These are phyloP conservation scores for Candida tetrigidarum DNA, from an alignment of 1,139 yeast genomes.

Conservation along the genomic window DNA sequence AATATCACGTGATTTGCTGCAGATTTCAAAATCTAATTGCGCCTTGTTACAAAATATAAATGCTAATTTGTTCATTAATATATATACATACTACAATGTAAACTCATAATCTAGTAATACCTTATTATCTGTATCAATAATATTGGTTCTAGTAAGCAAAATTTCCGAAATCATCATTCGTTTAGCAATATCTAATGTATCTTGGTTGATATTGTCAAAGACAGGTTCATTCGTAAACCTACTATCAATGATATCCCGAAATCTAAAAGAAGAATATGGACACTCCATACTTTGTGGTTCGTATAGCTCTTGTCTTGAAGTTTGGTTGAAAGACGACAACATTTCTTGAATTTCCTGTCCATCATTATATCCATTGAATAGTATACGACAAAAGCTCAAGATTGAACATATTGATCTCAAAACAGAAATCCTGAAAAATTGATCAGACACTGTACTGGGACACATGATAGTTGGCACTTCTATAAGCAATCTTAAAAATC, in stretches of 20 bases:
- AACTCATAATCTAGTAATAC: slow-evolving; percentile 8
- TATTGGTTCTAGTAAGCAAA: not conserved
- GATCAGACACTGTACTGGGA: not conserved
- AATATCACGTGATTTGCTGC: not conserved
- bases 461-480: not conserved
- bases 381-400: slow-evolving; percentile 18
- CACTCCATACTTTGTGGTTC: not conserved
- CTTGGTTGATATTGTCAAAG: slow-evolving; percentile 1
- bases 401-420: slow-evolving; percentile 20
- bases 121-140: not conserved
- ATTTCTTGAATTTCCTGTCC: slow-evolving; percentile 10
- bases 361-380: slow-evolving; percentile 43
- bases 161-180: slow-evolving; percentile 5
- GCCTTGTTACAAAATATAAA: no score
- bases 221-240: not conserved
- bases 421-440: slow-evolving; percentile 19
- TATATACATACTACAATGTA: not conserved
- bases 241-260: not conserved
- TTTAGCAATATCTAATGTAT: slow-evolving; percentile 3
- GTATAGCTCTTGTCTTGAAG: not conserved
- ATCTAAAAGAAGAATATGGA: slow-evolving; percentile 1
- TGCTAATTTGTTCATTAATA: no score
- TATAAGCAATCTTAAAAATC: slow-evolving; percentile 6
- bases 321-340: not conserved
- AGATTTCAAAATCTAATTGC: no score